Base-by-base conservation (phyloP, 2,329 filamentous ascomycete species). In the Fusarium siculi region DNA sequence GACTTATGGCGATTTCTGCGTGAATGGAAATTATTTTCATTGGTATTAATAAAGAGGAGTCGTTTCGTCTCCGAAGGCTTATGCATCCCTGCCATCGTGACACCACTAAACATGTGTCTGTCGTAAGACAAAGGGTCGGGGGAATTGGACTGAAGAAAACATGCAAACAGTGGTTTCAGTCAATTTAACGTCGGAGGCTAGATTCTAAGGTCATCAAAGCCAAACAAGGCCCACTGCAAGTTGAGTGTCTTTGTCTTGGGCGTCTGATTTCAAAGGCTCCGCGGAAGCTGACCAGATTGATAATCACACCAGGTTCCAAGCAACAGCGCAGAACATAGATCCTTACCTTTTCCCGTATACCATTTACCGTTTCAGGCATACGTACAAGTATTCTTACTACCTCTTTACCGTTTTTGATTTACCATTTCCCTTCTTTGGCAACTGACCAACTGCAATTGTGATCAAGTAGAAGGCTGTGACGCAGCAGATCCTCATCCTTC, bases 241-340 rank as follows among this genome's bases (percentile, higher is more conserved):
- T 19, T 52, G 43, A 25, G 37, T 30, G 28, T 21, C 46, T 54
- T 60, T 14, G 21, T 49, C 16, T n/a, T 28, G 5, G 7, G 7
- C 32, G 18, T 23, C 7, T 54, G 62, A 54, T 65, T 54, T 49
- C 56, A 54, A 61, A 65, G 25, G 34, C 39, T 53, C 44, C 42
- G 62, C 62, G 56, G 30, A 65, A 61, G 62, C 56, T 46, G 40
- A 61, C 28, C 14, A 12, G 62, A 54, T 61, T 61, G 62, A 65
- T 65, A 61, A 65, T 65, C 56, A 61, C 10, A 32, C 32, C 32
- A 50, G 21, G 6, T 28, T 34, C n/a, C 40, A 14, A 12, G 11
- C 18, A 12, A 30, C 36, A 16, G 9, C 9, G 40, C 11, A 59
- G 7, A 34, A 7, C 1, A 21, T 42, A 9, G 40, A 21, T 18